phyloP scores from a whole-genome alignment of 257 asterid genomes.

The Rubia yunnanensis region DNA sequence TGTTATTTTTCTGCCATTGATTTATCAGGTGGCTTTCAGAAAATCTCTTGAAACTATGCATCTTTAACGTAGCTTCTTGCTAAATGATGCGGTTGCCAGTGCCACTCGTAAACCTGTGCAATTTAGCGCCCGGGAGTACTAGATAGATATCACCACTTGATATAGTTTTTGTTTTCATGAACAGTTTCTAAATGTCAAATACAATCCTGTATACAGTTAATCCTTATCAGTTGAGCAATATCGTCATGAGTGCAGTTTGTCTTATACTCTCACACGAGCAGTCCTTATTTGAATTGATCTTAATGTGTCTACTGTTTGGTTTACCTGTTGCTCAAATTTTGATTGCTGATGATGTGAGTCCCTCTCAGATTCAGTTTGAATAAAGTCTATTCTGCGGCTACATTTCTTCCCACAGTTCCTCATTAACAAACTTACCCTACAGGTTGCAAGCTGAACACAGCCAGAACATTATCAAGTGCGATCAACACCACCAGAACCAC shows the following conservation, averaged over 20 bases:
- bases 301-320: background rate
- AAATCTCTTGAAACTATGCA: background rate
- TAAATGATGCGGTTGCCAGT: background rate
- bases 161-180: background rate
- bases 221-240: background rate
- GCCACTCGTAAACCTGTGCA: too few relatives aligned
- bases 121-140: too few relatives aligned
- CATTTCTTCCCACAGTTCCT: background rate
- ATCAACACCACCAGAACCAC: conserved; percentile 13
- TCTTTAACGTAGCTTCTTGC: background rate
- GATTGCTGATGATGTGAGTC: background rate
- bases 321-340: too few relatives aligned
- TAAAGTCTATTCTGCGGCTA: background rate
- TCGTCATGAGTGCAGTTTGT: too few relatives aligned
- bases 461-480: conserved; percentile 17
- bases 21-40: background rate
- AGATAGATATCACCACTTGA: background rate
- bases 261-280: too few relatives aligned
- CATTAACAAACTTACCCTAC: conserved; percentile 13
- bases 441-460: conserved; percentile 34
- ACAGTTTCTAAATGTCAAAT: background rate
- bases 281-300: too few relatives aligned
- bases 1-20: background rate
- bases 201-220: background rate
- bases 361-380: background rate